phyloP scores from a whole-genome alignment of 2,329 filamentous ascomycete species.

The Amphichorda felina region DNA sequence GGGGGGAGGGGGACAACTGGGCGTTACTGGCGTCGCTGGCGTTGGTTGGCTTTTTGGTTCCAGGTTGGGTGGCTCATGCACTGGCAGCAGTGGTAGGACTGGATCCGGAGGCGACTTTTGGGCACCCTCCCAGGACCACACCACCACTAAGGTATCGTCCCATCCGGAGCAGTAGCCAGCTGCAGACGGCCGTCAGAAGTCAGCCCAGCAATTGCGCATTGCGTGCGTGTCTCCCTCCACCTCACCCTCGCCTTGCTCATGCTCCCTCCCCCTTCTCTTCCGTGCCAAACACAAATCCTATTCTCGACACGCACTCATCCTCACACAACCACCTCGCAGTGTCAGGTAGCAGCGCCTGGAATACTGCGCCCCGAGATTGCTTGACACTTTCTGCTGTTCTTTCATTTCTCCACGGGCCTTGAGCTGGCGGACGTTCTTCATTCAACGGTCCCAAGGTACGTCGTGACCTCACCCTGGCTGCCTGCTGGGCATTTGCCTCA shows the following conservation, averaged over 20 bases:
- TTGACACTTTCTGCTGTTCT: neutral
- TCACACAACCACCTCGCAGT: neutral
- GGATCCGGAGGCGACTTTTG: neutral
- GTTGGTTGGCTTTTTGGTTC: no score
- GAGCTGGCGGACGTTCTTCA: no score
- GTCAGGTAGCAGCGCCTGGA: no score
- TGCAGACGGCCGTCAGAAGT: slow-evolving; percentile 1
- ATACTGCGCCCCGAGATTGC: no score
- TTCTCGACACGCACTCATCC: neutral
- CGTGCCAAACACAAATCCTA: no score
- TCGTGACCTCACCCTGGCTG: neutral
- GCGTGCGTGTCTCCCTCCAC: neutral
- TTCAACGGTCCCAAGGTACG: no score
- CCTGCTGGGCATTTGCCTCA: neutral
- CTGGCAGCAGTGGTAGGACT: no score
- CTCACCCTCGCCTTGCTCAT: neutral
- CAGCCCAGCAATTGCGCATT: neutral
- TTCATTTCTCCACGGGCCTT: no score
- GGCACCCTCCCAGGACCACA: neutral
- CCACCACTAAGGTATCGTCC: neutral
- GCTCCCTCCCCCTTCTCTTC: neutral
- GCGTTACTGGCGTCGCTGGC: no score
- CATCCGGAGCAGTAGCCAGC: neutral
- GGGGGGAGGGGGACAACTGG: no score
- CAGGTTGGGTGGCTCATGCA: no score